Base-by-base conservation (phyloP, 2,329 filamentous ascomycete genomes). In the Fusarium sp. region DNA sequence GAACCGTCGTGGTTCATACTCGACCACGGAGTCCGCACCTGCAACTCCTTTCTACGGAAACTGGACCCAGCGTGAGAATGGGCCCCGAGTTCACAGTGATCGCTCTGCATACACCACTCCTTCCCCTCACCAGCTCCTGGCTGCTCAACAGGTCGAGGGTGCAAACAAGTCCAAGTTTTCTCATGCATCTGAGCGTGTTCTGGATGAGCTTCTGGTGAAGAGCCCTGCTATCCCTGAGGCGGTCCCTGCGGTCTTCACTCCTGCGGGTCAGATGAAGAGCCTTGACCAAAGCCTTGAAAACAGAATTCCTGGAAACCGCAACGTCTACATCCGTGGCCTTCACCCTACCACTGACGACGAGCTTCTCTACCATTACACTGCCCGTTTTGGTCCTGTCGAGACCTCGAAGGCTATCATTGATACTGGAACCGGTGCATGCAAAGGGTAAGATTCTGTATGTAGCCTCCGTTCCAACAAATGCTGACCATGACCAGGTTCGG, bases 401-500 rank as follows among this genome's bases (percentile, higher is more conserved):
- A 97, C 94, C 70, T 97, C 94, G 75, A 99, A 99, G 85, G 96
- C 96, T 15, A 99, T 99, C 81, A 97, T 99, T 75, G 96, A 99
- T 81, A 91, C 94, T 52, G 90, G 92, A 71, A 97, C 93, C 48
- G 93, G 94, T 62, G 90, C 94, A 67, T 99, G 96, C 88, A 99
- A 99, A 82, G 96, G 96, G 96, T 97, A 82, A 75, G 86, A 81
- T 32, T 32, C 13, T 53, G n/a, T 3, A 10, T 22, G 13, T n/a
- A 19, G 19, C 5, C 11, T 13, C 13, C 22, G 20, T 47, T 11
- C 17, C 17, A 20, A 33, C 2, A 24, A 17, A 20, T 45, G 39
- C 70, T 74, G 24, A 74, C 28, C 40, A 26, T 22, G 24, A 44
- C 17, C 73, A 98, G 96, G 15, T 99, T 98, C 76, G 96, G 96